Evolutionary conservation across 352 stramenopile genomes (phyloP), one percentile per base, ranked within the genome.

Genomic region (Globisporangium paddicum): DNA sequence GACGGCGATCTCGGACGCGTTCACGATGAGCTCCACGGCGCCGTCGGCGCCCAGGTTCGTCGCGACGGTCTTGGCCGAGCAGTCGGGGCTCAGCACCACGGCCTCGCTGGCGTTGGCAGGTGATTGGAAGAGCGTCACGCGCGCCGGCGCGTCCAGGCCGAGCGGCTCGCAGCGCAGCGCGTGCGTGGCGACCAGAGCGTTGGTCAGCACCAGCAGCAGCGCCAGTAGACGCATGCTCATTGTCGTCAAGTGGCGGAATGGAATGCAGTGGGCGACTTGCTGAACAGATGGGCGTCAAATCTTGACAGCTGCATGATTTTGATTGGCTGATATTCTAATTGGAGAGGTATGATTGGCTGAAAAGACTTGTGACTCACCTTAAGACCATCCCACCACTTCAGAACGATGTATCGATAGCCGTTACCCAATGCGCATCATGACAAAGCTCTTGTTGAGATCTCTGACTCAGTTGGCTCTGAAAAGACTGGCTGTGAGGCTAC

Each of bases 91-190:
- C 19, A 75, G 37, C 21, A 75, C 45, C 41, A 66, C 59, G 35
- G 68, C 68, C 16, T 55, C 54, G 44, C 23, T 61, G 5, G 38
- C 46, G 55, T 70, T 67, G 28, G 47, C 40, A 8, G 50, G n/a
- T 9, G 64, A 66, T 16, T 55, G 57, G 46, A 69, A 62, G 38
- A 75, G 52, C 32, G 68, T 75, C 49, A 59, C 49, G 41, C 23
- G 38, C 37, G 16, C 35, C 30, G 58, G 58, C 1, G 48, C 41
- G 9, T 53, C 48, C 14, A 58, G 49, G 2, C 16, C 19, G 2
- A 54, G 21, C 26, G 37, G 37, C n/a, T 52, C 48, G 49, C 58
- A 64, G 40, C 35, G 50, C 50, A 13, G 10, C 19, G 49, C 34
- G 1, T 21, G n/a, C 30, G 34, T 34, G 14, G 4, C 32, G 32